Conservation (phyloP, 148 eudicot genomes). For the Fallopia convolvulus region DNA sequence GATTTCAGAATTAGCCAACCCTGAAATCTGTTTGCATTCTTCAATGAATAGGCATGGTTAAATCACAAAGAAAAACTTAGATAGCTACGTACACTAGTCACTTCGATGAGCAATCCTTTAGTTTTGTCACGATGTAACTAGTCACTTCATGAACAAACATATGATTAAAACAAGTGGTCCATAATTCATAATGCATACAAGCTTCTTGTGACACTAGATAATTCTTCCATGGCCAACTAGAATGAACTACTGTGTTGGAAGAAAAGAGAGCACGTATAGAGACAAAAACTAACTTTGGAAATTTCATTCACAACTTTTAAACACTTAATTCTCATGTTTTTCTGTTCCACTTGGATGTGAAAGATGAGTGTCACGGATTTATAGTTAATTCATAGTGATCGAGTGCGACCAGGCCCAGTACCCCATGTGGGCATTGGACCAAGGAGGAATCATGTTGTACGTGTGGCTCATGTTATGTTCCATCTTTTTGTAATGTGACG, state of each 20-base stretch:
- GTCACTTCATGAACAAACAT: background rate
- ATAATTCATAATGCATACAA: background rate
- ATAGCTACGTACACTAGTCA: too few species aligned
- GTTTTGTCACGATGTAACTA: too few species aligned
- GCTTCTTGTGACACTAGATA: background rate
- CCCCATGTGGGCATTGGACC: background rate
- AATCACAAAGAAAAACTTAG: too few species aligned
- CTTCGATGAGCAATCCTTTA: too few species aligned
- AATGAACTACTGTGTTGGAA: background rate
- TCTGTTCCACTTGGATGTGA: background rate
- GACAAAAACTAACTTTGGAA: background rate
- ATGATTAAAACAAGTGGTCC: background rate
- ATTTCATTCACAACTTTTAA: background rate
- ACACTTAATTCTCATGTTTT: background rate
- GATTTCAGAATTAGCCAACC: too few species aligned
- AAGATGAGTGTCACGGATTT: background rate
- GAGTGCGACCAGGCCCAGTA: background rate
- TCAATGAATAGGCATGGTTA: too few species aligned
- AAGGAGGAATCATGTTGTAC: background rate
- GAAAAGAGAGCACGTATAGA: background rate
- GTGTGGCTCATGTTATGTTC: too few species aligned
- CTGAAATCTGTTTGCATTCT: too few species aligned
- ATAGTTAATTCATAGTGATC: background rate
- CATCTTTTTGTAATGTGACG: too few species aligned
- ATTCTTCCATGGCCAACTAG: background rate